Base-by-base conservation (phyloP, 257 asterid species). In the Plantago elongata region DNA sequence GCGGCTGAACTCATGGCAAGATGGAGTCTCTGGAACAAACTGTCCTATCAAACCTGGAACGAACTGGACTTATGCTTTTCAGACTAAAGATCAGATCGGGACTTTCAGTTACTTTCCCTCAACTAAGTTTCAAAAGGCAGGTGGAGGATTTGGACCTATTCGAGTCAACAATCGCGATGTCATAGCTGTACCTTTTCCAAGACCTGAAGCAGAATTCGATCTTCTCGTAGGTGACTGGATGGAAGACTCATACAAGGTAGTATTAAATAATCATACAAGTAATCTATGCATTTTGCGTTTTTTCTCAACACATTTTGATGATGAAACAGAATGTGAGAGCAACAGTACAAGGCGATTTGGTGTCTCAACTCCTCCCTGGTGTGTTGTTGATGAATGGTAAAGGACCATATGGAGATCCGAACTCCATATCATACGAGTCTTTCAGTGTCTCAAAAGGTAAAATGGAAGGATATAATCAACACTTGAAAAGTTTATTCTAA, bases 1-100 rank as follows among this genome's bases (percentile, higher is more conserved):
- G 65, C 74, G 95, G 77, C 65, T 84, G 9, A 84, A 87, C 49
- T 87, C 92, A 37, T 87, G 95, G 95, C 86, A 84, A 68, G 92
- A 82, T 45, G 89, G 95, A 57, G 92, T 87, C 4, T 82, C 86
- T 0, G 89, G 95, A 9, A 84, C 95, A 0, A 87, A 87, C 42
- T 87, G 89, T 38, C 86, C 89, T 1, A 80, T 87, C 14, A 71
- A 77, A 30, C 72, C 89, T 0, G 84, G 84, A 29, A 72, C 34
- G 14, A 84, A 87, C 65, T 84, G 92, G 95, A 82, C 95, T 4
- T 82, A 78, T 22, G 77, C 47, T 5, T 84, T 87, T 43, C 78
- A 76, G 64, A 55, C 69, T 17, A 84, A 84, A 65, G 92, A 87
- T 17, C 95, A 87, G 60, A 84, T 84, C 11, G 95, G 92, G 1